Percentiles rank a stretch among this genome's conserved stretches.
These are phyloP conservation scores for Stagonosporopsis tanaceti DNA, from an alignment of 2,329 filamentous ascomycete species.

Conservation along the genomic window DNA sequence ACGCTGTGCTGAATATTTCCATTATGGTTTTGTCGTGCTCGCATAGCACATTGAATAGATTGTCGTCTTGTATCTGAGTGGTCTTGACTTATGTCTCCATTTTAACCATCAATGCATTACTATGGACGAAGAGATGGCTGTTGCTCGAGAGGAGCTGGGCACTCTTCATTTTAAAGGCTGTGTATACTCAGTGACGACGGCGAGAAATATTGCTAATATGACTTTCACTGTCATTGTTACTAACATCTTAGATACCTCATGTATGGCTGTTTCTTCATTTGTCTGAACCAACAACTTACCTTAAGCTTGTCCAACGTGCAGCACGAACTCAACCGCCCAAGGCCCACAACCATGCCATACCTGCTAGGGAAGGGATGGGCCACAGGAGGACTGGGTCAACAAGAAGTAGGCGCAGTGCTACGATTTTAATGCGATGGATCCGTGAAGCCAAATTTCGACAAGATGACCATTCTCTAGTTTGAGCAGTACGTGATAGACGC, in stretches of 20 bases:
- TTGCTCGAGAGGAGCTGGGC: too few relatives aligned
- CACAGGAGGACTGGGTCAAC: background rate
- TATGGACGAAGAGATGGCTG: background rate
- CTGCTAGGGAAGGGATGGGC: background rate
- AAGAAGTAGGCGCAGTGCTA: conserved; percentile 1
- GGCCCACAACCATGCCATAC: background rate
- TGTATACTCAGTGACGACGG: too few relatives aligned
- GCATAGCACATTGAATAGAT: background rate
- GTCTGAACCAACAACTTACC: background rate
- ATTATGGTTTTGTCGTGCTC: background rate
- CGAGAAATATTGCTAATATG: background rate
- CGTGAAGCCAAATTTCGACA: conserved; percentile 1
- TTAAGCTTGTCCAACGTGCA: background rate
- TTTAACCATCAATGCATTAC: background rate
- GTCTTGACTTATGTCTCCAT: too few relatives aligned
- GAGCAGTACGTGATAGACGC: conserved; percentile 5
- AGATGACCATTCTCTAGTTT: background rate
- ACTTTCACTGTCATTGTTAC: background rate
- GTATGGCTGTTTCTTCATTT: background rate
- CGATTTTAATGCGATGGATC: background rate
- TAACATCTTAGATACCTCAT: background rate
- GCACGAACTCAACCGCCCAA: background rate
- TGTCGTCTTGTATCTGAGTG: too few relatives aligned
- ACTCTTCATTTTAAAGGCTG: too few relatives aligned
- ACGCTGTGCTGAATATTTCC: background rate